A percentile compares a stretch with the other conserved stretches of the same genome.
These are phyloP conservation scores for Rhinocladiella mackenziei DNA, from an alignment of 2,329 filamentous ascomycete species.

Conservation along the genomic window DNA sequence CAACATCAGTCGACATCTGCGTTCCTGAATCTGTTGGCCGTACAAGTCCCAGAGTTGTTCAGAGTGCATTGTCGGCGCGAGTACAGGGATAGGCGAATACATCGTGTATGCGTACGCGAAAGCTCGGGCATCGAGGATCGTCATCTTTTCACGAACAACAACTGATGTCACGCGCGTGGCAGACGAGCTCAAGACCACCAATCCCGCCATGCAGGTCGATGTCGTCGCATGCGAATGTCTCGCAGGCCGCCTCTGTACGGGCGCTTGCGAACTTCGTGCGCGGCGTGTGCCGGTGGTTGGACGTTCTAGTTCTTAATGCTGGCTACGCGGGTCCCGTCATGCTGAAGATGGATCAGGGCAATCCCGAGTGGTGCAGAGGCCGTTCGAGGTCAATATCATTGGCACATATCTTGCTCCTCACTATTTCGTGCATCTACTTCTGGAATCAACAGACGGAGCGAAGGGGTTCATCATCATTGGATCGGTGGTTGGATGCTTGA, in stretches of 20 bases:
- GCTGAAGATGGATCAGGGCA: constrained; percentile 34
- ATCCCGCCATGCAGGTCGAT: constrained; percentile 29
- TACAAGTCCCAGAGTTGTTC: constrained; percentile 31
- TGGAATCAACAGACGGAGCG: constrained; percentile 29
- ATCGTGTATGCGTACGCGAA: constrained; percentile 36
- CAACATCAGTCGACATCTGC: constrained; percentile 10
- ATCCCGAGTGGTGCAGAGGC: constrained; percentile 35
- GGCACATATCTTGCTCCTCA: constrained; percentile 39
- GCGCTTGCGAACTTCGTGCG: constrained; percentile 24
- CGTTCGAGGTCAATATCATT: constrained; percentile 38
- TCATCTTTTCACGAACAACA: constrained; percentile 35
- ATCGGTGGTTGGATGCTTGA: constrained; percentile 35
- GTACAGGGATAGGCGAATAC: constrained; percentile 36
- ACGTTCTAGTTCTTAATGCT: constrained; percentile 31
- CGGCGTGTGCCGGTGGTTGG: constrained; percentile 20
- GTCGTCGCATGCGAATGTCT: constrained; percentile 35
- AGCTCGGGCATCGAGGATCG: constrained; percentile 34
- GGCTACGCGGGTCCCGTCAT: constrained; percentile 36
- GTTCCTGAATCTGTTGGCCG: constrained; percentile 23
- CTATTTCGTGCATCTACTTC: constrained; percentile 35
- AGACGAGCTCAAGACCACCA: constrained; percentile 29
- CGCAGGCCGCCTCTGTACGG: constrained; percentile 30
- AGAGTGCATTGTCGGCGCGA: constrained; percentile 37
- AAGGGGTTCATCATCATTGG: constrained; percentile 35
- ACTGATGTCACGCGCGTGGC: constrained; percentile 32